These are phyloP conservation scores for Cytospora mali DNA, from an alignment of 2,329 filamentous ascomycete species.

Conservation along the genomic window DNA sequence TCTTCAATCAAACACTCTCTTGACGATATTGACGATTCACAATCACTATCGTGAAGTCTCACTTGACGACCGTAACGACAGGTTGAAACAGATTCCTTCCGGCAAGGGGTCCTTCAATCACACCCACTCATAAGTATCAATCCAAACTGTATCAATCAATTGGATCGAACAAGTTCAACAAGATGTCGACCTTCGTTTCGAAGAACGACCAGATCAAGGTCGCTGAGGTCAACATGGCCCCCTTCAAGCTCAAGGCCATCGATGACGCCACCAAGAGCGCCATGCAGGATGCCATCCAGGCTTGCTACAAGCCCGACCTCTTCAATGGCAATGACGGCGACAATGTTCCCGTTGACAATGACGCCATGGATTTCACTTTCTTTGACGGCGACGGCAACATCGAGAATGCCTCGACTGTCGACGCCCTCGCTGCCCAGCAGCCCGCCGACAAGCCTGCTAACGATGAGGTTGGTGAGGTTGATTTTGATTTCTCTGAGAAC, in stretches of 20 bases:
- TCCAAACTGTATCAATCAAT: background rate
- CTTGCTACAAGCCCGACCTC: background rate
- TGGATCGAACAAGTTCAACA: background rate
- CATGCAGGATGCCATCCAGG: background rate
- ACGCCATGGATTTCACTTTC: slow-evolving; percentile 11
- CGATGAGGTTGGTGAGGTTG: background rate
- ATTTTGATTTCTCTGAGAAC: too few species aligned
- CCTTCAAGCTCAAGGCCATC: slow-evolving; percentile 11
- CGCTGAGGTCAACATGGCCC: background rate
- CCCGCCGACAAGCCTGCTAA: background rate
- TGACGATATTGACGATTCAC: background rate
- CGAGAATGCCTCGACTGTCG: background rate
- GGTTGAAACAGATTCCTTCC: slow-evolving; percentile 11
- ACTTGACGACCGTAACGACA: slow-evolving; percentile 15
- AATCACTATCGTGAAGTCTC: background rate
- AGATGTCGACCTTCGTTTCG: slow-evolving; percentile 10
- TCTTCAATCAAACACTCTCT: background rate
- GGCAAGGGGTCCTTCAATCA: slow-evolving; percentile 5
- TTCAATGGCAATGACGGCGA: background rate
- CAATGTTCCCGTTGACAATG: background rate
- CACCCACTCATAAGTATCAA: background rate
- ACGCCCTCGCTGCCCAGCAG: background rate
- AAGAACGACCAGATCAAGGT: slow-evolving; percentile 8
- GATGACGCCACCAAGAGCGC: background rate
- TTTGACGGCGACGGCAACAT: slow-evolving; percentile 6